Percentiles rank a stretch among this genome's conserved stretches.
Evolutionary conservation across 2,329 filamentous ascomycete species (phyloP).

Genomic region (Rutstroemia sp.): DNA sequence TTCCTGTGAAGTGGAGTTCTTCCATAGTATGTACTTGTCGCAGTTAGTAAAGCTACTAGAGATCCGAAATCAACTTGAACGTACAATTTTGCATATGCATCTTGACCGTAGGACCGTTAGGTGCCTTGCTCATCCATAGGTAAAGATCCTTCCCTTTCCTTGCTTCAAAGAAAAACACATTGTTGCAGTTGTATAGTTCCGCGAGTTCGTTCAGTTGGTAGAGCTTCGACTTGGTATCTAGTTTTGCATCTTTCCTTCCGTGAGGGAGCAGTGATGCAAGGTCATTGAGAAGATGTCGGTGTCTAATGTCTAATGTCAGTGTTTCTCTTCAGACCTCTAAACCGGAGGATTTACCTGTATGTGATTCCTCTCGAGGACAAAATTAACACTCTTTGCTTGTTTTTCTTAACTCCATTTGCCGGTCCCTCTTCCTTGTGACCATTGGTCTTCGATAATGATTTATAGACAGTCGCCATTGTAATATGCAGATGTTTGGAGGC

Average conservation of each 20-base stretch:
- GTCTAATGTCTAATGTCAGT: slow-evolving; percentile 45
- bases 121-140: slow-evolving; percentile 85
- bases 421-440: slow-evolving; percentile 43
- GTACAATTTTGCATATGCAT: slow-evolving; percentile 72
- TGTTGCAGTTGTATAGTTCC: slow-evolving; percentile 87
- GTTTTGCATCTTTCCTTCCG: slow-evolving; percentile 88
- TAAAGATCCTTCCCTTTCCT: slow-evolving; percentile 93
- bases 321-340: slow-evolving; percentile 4
- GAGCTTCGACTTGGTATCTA: slow-evolving; percentile 90
- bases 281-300: slow-evolving; percentile 88
- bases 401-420: slow-evolving; percentile 48
- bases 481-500: not conserved
- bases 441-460: slow-evolving; percentile 58
- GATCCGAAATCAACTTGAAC: not conserved
- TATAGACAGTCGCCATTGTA: slow-evolving; percentile 66
- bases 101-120: slow-evolving; percentile 52
- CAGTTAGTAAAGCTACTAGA: slow-evolving; percentile 6
- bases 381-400: slow-evolving; percentile 75
- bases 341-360: slow-evolving; percentile 50
- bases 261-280: slow-evolving; percentile 85
- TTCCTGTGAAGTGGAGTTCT: slow-evolving; percentile 92
- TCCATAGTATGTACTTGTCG: slow-evolving; percentile 83
- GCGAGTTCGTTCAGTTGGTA: slow-evolving; percentile 67
- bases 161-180: slow-evolving; percentile 91
- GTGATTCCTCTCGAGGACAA: slow-evolving; percentile 90